Percentiles rank a stretch among this genome's conserved stretches.
Evolutionary conservation across 2,329 filamentous ascomycete species (phyloP).

Genomic region (Ophiognomonia clavigignenti-juglandacearum): DNA sequence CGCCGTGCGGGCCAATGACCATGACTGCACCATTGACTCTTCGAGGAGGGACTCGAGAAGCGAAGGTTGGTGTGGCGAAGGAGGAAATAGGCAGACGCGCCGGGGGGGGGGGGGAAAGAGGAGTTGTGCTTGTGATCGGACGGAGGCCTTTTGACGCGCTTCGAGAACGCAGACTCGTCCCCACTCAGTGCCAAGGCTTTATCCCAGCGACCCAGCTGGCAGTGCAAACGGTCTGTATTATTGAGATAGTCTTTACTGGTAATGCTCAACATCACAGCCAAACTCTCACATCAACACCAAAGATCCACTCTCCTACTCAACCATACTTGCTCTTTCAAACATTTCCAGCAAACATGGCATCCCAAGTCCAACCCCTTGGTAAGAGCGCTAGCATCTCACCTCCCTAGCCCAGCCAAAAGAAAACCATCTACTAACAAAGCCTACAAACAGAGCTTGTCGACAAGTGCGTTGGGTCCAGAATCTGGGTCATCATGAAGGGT

Average conservation of each 20-base stretch:
- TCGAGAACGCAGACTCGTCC: too few species aligned
- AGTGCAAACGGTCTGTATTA: too few species aligned
- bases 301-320: not conserved
- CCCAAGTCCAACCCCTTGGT: constrained; percentile 71
- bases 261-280: not conserved
- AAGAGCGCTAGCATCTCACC: constrained; percentile 18
- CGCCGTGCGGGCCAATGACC: constrained; percentile 15
- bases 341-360: constrained; percentile 49
- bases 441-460: constrained; percentile 79
- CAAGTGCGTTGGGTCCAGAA: constrained; percentile 95
- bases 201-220: too few species aligned
- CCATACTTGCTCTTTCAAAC: not conserved
- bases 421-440: not conserved
- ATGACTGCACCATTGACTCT: constrained; percentile 10
- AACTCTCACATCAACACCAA: not conserved
- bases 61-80: not conserved
- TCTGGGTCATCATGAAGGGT: constrained; percentile 99
- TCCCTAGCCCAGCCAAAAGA: too few species aligned
- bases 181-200: too few species aligned
- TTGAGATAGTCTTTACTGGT: too few species aligned
- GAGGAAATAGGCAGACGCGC: constrained; percentile 10
- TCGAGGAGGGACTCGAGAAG: not conserved
- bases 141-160: too few species aligned
- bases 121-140: too few species aligned
- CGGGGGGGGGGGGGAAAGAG: too few species aligned